Evolutionary conservation across 2,329 filamentous ascomycete genomes (phyloP), one percentile per base, ranked within the genome.

Genomic region (Neonectria neomacrospora): DNA sequence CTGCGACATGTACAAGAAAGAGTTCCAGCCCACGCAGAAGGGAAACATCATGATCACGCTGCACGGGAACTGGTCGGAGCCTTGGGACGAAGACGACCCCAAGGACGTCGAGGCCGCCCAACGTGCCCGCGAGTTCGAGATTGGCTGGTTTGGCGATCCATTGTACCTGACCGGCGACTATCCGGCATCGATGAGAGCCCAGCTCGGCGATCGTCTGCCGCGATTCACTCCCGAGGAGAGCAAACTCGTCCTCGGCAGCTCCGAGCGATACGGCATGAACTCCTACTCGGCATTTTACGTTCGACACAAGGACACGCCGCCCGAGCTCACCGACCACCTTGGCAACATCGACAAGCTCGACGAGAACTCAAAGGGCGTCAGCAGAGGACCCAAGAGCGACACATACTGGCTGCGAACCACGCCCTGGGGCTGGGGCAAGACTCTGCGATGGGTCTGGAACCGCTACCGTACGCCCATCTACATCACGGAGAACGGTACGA

Each of bases 401-500:
- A 80, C 79, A 0, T 73, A 75, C 28, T 81, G 79, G 79, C 70
- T 81, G 9, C 71, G 78, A 9, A 77, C 77, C 1, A 75, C 76
- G 7, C 78, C 79, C 0, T 79, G 77, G 74, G 78, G 77, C 2
- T 79, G 76, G 71, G 75, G 71, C 0, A 80, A 79, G 64, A 61
- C 79, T 42, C 68, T 81, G 6, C 74, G 76, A 5, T 81, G 79
- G 80, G 76, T 81, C 28, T 81, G 79, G 78, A 66, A 70, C 34
- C 73, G 79, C 2, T 81, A 81, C 61, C 68, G 74, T 6, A 74
- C 77, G 5, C 80, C 80, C 1, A 81, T 81, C 23, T 81, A 75
- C 63, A 79, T 81, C 60, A 81, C 79, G 0, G 80, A 81, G 67
- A 81, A 81, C 48, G 79, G 79, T 1, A 80, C 79, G 0, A 81